Evolutionary conservation across 208 protist species (phyloP).

Genomic region (Leishmania tarentolae): DNA sequence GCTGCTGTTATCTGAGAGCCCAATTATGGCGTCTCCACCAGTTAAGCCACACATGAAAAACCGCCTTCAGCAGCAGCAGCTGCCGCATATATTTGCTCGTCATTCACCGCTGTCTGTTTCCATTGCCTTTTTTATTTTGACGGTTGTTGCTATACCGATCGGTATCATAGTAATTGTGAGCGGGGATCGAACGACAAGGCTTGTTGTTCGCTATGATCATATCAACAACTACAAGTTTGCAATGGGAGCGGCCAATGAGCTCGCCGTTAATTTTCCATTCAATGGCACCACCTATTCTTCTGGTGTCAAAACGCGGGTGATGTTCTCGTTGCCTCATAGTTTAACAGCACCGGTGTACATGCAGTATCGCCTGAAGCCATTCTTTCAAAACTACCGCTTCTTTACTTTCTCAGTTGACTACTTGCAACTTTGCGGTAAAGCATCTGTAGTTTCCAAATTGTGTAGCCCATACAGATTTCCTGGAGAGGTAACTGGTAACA

Average conservation of each 20-base stretch:
- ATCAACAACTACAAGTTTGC: constrained; percentile 53
- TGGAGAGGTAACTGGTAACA: constrained; percentile 52
- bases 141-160: constrained; percentile 93
- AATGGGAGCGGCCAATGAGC: constrained; percentile 22
- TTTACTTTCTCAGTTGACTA: constrained; percentile 83
- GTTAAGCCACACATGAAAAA: constrained; percentile 43
- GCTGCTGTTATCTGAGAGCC: neutral
- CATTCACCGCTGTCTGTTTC: constrained; percentile 93
- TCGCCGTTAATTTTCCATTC: constrained; percentile 51
- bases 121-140: constrained; percentile 91
- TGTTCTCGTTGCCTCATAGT: constrained; percentile 65
- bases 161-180: constrained; percentile 88
- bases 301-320: constrained; percentile 38
- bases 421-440: constrained; percentile 59
- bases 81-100: constrained; percentile 95
- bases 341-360: constrained; percentile 94
- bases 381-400: constrained; percentile 98
- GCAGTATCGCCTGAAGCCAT: constrained; percentile 96
- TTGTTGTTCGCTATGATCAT: constrained; percentile 79
- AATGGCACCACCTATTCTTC: constrained; percentile 43
- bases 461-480: constrained; percentile 66
- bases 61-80: constrained; percentile 92
- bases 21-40: constrained; percentile 22
- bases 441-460: constrained; percentile 10
- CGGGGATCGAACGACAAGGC: constrained; percentile 62